phyloP scores from a whole-genome alignment of 1,284 basidiomycete species.

The Ustilago trichophora region DNA sequence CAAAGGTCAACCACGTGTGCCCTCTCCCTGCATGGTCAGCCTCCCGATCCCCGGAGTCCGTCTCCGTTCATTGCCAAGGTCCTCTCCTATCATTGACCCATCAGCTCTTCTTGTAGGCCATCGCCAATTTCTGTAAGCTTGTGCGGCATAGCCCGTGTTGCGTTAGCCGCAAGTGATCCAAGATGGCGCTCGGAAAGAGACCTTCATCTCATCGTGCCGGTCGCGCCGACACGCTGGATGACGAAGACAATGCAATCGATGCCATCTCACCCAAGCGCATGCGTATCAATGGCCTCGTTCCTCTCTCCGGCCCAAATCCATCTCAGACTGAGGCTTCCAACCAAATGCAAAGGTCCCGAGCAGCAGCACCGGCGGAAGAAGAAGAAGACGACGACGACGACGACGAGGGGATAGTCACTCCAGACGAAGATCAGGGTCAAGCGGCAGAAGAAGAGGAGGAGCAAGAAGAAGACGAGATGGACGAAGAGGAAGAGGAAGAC shows the following conservation, averaged over 20 bases:
- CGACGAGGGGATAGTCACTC: conserved; percentile 73
- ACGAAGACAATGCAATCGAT: conserved; percentile 31
- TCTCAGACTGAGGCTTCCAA: neutral
- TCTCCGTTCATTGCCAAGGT: too few species aligned
- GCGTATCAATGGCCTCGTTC: conserved; percentile 6
- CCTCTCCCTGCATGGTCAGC: too few species aligned
- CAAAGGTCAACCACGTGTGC: too few species aligned
- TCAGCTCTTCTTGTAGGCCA: too few species aligned
- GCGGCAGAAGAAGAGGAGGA: conserved; percentile 7
- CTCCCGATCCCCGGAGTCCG: too few species aligned
- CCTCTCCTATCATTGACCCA: too few species aligned
- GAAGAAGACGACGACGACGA: too few species aligned
- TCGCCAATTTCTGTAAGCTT: too few species aligned
- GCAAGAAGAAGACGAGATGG: conserved; percentile 6
- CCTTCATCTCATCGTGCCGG: conserved; percentile 1
- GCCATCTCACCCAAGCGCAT: conserved; percentile 27
- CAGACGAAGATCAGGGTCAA: conserved; percentile 19
- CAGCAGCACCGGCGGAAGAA: neutral
- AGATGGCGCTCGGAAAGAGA: conserved; percentile 34
- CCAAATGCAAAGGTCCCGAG: neutral
- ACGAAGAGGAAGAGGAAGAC: conserved; percentile 33
- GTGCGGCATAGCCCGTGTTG: too few species aligned
- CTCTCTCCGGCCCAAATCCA: neutral
- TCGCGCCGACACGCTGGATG: conserved; percentile 10
- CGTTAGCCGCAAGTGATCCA: neutral